phyloP scores from a whole-genome alignment of 352 stramenopile species.

The Phytopythium chamaehyphon region DNA sequence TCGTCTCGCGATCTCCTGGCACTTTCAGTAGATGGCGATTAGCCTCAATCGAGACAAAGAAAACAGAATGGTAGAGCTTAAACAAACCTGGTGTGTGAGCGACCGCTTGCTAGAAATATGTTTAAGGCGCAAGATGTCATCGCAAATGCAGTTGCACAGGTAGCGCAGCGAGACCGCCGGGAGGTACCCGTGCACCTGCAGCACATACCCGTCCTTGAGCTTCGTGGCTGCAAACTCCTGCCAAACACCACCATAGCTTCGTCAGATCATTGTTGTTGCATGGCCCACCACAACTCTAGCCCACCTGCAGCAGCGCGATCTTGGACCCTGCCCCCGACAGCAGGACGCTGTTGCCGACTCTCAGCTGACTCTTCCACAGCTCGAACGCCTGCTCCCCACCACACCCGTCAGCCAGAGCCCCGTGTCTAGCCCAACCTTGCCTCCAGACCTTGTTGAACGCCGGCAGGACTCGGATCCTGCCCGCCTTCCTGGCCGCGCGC shows the following conservation, averaged over 20 bases:
- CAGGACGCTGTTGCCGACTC: constrained; percentile 46
- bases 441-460: too few relatives aligned
- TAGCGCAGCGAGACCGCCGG: constrained; percentile 45
- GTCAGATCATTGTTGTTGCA: background rate
- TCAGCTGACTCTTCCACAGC: constrained; percentile 39
- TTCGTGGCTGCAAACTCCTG: constrained; percentile 36
- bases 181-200: constrained; percentile 59
- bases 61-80: background rate
- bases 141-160: constrained; percentile 27
- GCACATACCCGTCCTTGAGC: constrained; percentile 29
- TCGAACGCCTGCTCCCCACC: constrained; percentile 15
- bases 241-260: background rate
- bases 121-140: constrained; percentile 20
- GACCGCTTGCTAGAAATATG: background rate
- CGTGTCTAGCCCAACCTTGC: too few relatives aligned
- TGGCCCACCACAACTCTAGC: background rate
- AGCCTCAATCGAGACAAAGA: too few relatives aligned
- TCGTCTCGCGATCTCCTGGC: constrained; percentile 6
- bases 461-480: background rate
- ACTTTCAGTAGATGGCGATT: background rate
- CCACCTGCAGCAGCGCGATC: constrained; percentile 42
- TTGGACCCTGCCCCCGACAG: constrained; percentile 56
- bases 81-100: background rate
- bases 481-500: background rate
- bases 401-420: background rate